Evolutionary conservation across 1,284 basidiomycete species (phyloP).

Genomic region (Filobasidium uniguttulatum): DNA sequence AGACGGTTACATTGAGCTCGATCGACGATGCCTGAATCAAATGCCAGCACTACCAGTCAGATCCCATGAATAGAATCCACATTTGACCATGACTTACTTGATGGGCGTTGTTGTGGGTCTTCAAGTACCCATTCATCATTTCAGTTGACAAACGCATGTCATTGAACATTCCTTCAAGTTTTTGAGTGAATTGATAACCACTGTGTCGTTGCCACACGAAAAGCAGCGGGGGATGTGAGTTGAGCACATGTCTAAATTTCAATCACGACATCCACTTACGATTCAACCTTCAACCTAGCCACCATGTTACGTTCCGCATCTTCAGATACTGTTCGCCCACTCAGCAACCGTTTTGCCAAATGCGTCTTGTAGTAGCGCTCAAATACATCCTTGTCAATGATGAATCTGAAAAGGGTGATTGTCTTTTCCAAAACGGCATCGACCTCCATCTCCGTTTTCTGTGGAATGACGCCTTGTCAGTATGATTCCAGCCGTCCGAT

Average conservation of each 20-base stretch:
- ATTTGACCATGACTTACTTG: constrained; percentile 38
- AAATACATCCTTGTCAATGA: constrained; percentile 93
- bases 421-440: constrained; percentile 84
- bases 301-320: constrained; percentile 98
- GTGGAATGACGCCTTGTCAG: neutral
- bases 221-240: neutral
- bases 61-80: neutral
- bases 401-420: constrained; percentile 85
- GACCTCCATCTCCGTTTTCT: constrained; percentile 92
- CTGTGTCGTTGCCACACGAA: constrained; percentile 34
- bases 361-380: constrained; percentile 97
- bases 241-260: constrained; percentile 12
- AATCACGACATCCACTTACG: constrained; percentile 21
- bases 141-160: constrained; percentile 89
- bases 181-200: constrained; percentile 94
- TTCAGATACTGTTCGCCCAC: constrained; percentile 78
- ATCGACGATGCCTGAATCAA: constrained; percentile 49
- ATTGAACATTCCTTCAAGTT: constrained; percentile 97
- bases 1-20: constrained; percentile 71
- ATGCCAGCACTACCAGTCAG: neutral
- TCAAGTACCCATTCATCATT: constrained; percentile 60
- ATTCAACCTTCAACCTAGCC: constrained; percentile 92
- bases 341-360: constrained; percentile 79
- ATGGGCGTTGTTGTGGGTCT: constrained; percentile 43
- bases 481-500: neutral